Conservation (phyloP, 495 filamentous ascomycete genomes). For the Podospora sp. region DNA sequence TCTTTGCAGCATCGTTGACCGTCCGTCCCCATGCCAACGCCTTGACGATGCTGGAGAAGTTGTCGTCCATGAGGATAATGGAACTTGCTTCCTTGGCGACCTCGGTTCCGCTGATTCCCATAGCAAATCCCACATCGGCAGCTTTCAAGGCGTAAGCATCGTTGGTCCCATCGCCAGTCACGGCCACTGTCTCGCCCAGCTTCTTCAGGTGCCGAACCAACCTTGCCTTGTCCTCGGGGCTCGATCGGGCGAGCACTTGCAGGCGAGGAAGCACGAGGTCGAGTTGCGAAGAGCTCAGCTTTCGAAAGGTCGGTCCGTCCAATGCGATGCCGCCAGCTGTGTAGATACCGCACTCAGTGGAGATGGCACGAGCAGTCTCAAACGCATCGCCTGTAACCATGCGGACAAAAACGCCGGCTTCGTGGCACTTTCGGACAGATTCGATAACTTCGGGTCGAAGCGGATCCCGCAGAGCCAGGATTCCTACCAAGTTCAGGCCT, state of each 20-base stretch:
- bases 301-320: constrained; percentile 7
- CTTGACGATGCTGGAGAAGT: constrained; percentile 78
- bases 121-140: constrained; percentile 83
- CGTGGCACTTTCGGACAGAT: constrained; percentile 69
- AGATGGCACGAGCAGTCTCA: constrained; percentile 77
- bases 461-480: constrained; percentile 85
- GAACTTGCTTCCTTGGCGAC: constrained; percentile 86
- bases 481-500: constrained; percentile 68
- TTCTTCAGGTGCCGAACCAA: constrained; percentile 68
- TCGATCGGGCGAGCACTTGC: constrained; percentile 77
- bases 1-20: constrained; percentile 82
- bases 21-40: constrained; percentile 78
- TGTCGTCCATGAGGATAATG: constrained; percentile 85
- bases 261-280: constrained; percentile 2
- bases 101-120: constrained; percentile 83
- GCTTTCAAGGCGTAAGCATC: constrained; percentile 79
- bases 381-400: constrained; percentile 88
- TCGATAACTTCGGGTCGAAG: constrained; percentile 72
- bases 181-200: constrained; percentile 72
- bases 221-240: constrained; percentile 78
- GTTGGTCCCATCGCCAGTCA: constrained; percentile 85
- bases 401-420: constrained; percentile 72
- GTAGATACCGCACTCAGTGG: constrained; percentile 74
- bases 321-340: constrained; percentile 11
- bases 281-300: background rate